Conservation (phyloP, 192 early-diverging fungal species). For the Entomortierella chlamydospora region DNA sequence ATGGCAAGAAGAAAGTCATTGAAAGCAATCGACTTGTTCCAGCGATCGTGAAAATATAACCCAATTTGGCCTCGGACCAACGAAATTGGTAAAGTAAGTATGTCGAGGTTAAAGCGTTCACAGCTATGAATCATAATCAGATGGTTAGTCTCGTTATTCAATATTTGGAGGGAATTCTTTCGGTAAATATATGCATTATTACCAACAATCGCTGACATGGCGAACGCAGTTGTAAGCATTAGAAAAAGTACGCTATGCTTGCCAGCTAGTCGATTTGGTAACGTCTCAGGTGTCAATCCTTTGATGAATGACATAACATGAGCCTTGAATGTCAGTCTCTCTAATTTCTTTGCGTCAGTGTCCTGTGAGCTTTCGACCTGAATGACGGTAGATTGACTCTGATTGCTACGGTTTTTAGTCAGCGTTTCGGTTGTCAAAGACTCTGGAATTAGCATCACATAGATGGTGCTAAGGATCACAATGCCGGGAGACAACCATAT, state of each 20-base stretch:
- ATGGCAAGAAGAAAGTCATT: conserved; percentile 17
- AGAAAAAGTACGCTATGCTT: conserved; percentile 17
- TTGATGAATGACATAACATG: background rate
- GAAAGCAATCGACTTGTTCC: conserved; percentile 29
- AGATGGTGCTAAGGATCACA: background rate
- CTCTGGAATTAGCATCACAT: conserved; percentile 23
- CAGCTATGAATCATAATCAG: background rate
- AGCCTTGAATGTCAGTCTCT: background rate
- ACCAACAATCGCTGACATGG: conserved; percentile 12
- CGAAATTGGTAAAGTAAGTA: conserved; percentile 28
- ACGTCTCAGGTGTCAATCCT: background rate
- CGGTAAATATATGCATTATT: background rate
- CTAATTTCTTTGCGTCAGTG: background rate
- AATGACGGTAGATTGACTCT: background rate
- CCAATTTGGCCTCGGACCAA: conserved; percentile 13
- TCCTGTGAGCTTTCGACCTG: background rate
- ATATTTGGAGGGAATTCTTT: background rate
- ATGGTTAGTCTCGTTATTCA: too few relatives aligned
- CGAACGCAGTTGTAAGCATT: conserved; percentile 9
- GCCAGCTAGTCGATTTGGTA: conserved; percentile 26
- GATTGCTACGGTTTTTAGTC: background rate
- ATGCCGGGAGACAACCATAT: conserved; percentile 7
- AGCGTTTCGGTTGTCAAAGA: conserved; percentile 8
- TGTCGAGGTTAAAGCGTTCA: background rate
- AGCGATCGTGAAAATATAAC: conserved; percentile 7